These are phyloP conservation scores for Penicillium hordei DNA, from an alignment of 2,329 filamentous ascomycete species.

Conservation along the genomic window DNA sequence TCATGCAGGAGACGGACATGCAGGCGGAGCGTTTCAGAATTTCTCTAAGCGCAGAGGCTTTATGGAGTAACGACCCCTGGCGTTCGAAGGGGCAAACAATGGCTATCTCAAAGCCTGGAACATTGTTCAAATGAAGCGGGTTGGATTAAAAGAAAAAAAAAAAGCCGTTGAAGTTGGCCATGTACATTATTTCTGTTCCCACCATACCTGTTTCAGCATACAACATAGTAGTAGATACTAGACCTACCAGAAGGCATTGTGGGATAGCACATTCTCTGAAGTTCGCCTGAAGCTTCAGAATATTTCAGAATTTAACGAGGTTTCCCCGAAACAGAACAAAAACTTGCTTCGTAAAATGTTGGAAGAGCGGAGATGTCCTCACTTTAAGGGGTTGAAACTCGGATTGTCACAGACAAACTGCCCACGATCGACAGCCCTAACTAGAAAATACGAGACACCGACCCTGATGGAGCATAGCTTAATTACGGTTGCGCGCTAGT, in stretches of 20 bases:
- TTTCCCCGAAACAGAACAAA: conserved; percentile 5
- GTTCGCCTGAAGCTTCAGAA: conserved; percentile 1
- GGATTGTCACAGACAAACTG: conserved; percentile 30
- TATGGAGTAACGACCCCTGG: neutral
- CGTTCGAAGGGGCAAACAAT: neutral
- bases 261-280: neutral
- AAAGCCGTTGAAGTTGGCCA: neutral
- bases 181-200: neutral
- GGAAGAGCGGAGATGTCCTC: conserved; percentile 18
- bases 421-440: conserved; percentile 21
- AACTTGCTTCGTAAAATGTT: conserved; percentile 4
- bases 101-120: neutral
- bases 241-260: neutral
- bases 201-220: neutral
- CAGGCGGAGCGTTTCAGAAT: conserved; percentile 22
- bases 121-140: neutral
- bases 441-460: conserved; percentile 14
- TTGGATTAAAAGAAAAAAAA: neutral
- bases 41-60: conserved; percentile 14
- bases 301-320: conserved; percentile 4
- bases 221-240: neutral
- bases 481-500: conserved; percentile 15
- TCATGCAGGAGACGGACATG: neutral
- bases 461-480: conserved; percentile 13
- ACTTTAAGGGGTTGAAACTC: conserved; percentile 27